Percentiles rank a stretch among this genome's conserved stretches.
Evolutionary conservation across 495 filamentous ascomycete species (phyloP).

Genomic region (Trichocladium antarcticum): DNA sequence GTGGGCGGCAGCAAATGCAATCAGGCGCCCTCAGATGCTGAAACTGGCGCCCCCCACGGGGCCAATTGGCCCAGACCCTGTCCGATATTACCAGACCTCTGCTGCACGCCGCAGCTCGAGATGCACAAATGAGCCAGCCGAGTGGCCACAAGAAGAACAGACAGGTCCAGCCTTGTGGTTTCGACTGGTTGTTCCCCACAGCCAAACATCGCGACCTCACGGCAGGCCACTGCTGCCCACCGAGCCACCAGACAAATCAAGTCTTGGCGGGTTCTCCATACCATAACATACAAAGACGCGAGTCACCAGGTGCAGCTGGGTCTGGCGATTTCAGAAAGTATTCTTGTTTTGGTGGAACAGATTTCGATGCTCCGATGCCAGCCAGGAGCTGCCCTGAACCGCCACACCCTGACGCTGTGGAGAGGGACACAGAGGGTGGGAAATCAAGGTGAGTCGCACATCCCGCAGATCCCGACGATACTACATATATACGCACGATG

Average conservation of each 20-base stretch:
- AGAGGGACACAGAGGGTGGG: neutral
- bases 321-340: no score
- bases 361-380: no score
- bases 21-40: conserved; percentile 12
- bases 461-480: conserved; percentile 5
- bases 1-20: conserved; percentile 6
- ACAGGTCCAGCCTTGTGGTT: neutral
- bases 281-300: conserved; percentile 1
- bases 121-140: conserved; percentile 20
- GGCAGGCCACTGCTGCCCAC: no score
- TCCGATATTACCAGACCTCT: conserved; percentile 3
- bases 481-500: no score
- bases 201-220: neutral
- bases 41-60: conserved; percentile 21
- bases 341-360: no score
- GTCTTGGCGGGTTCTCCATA: neutral
- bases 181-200: neutral
- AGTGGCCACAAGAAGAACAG: conserved; percentile 18
- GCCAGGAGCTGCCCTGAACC: neutral
- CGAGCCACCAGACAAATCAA: conserved; percentile 13
- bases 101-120: conserved; percentile 21
- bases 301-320: conserved; percentile 7
- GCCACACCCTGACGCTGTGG: neutral
- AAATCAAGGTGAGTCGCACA: neutral
- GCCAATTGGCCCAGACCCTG: conserved; percentile 16